Evolutionary conservation across 1,284 basidiomycete species (phyloP), one percentile per base, ranked within the genome.

Genomic region (Ganoderma lucidum): DNA sequence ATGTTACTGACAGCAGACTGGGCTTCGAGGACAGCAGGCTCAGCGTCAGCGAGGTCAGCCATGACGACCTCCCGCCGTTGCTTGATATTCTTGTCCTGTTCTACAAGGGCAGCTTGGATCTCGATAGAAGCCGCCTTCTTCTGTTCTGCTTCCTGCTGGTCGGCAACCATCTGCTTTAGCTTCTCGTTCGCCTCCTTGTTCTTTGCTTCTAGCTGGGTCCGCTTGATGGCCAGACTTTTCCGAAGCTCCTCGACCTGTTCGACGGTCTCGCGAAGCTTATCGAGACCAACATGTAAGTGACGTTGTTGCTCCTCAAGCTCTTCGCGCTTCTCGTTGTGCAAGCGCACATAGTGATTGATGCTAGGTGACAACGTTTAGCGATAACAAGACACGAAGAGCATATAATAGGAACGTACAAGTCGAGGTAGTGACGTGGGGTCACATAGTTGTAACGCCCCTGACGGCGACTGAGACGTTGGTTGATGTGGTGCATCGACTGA

Each of bases 251-350:
- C 97, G 48, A 99, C 97, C 80, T 98, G 96, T 5, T 91, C 93
- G 70, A 98, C 97, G 0, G 98, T 99, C 70, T 97, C 96, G 51
- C 91, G 93, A 30, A 99, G 90, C 81, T 99, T 99, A 82, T 99
- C 97, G 61, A 99, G 90, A 75, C 98, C 98, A 71, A 99, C 96
- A 78, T 99, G 97, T 69, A 99, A 87, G 83, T 99, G 98, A 44
- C 98, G 93, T 78, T 99, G 98, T 80, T 99, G 97, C 79, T 99
- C 98, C 80, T 99, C 98, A 35, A 99, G 87, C 78, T 98, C 96
- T 74, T 98, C 97, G n/a, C 96, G 93, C 82, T 99, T 99, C 82
- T 99, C 97, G 68, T 93, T 95, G 77, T 97, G 96, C 41, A 99
- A 88, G n/a, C 92, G 89, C 45, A 99, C 97, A 77, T 98, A 99